These are phyloP conservation scores for Uronychia setigera DNA, from an alignment of 73 alveolate species.

Conservation along the genomic window DNA sequence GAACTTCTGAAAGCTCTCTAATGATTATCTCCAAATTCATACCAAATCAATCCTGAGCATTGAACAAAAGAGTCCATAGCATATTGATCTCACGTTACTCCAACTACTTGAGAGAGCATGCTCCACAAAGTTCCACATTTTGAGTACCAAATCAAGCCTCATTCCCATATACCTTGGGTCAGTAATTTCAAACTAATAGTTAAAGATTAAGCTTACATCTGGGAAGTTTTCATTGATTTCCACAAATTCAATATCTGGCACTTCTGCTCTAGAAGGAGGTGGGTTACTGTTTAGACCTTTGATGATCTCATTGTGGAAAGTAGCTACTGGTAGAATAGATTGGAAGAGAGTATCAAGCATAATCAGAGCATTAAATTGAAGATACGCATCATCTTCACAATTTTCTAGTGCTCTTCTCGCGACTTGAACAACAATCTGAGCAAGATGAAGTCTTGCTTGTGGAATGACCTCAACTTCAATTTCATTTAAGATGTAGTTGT, in stretches of 20 bases:
- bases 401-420: background rate
- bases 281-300: slow-evolving; percentile 10
- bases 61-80: slow-evolving; percentile 50
- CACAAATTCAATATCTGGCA: slow-evolving; percentile 8
- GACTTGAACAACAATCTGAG: background rate
- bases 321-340: slow-evolving; percentile 52
- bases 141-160: slow-evolving; percentile 44
- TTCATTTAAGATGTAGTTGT: background rate
- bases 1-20: slow-evolving; percentile 7
- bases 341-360: slow-evolving; percentile 53
- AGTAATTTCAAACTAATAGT: slow-evolving; percentile 29
- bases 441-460: background rate
- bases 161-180: slow-evolving; percentile 51
- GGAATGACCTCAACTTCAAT: background rate
- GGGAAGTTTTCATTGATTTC: slow-evolving; percentile 4
- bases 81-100: slow-evolving; percentile 48
- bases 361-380: slow-evolving; percentile 47
- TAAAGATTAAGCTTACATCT: background rate
- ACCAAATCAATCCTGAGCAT: slow-evolving; percentile 32
- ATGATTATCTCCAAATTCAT: background rate
- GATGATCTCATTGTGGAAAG: slow-evolving; percentile 16
- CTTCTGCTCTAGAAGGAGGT: background rate
- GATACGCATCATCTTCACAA: slow-evolving; percentile 36
- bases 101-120: slow-evolving; percentile 44
- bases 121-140: slow-evolving; percentile 54